Base-by-base conservation (phyloP, 306 rosid species). In the Heteromeles arbutifolia region DNA sequence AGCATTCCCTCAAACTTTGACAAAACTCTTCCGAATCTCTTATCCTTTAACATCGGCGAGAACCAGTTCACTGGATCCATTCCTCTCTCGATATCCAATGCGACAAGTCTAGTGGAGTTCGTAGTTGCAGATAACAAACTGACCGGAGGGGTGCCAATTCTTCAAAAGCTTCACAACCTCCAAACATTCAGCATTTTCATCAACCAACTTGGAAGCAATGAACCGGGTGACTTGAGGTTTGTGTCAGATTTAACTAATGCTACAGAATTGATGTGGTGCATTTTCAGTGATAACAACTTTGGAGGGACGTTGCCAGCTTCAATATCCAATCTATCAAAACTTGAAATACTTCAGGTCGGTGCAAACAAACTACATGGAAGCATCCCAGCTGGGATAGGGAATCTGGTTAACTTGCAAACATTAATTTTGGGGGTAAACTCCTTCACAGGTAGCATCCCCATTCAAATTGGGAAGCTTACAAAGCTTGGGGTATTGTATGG, bases 31-130 rank as follows among this genome's bases (percentile, higher is more conserved):
- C 65, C 65, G 7, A 61, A 61, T 61, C 21, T 61, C 34, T 1
- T n/a, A 25, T 0, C 0, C 11, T 2, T 61, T 2, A 2, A 0
- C 34, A 11, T 61, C 0, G 0, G 0, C 5, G 0, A 0, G 0
- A 61, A 61, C 21, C 21, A 26, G 14, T 26, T 61, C 9, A 11
- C 18, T 3, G 34, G 65, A 25, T 14, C 65, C 9, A 2, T 61
- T 4, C 65, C 11, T 3, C 8, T 61, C 11, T 61, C 65, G 3
- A 1, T 61, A 61, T 25, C 65, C 0, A 61, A 61, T 12, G 1
- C 17, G 3, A 24, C 65, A 2, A 61, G 11, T 26, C 19, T 61
- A 24, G 34, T 1, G 9, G 4, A 6, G 26, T 25, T 13, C 0
- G 1, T 2, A 34, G 4, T 26, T 26, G 28, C 19, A 14, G 18